Base-by-base conservation (phyloP, 1,284 basidiomycete genomes). In the Puccinia polysora region DNA sequence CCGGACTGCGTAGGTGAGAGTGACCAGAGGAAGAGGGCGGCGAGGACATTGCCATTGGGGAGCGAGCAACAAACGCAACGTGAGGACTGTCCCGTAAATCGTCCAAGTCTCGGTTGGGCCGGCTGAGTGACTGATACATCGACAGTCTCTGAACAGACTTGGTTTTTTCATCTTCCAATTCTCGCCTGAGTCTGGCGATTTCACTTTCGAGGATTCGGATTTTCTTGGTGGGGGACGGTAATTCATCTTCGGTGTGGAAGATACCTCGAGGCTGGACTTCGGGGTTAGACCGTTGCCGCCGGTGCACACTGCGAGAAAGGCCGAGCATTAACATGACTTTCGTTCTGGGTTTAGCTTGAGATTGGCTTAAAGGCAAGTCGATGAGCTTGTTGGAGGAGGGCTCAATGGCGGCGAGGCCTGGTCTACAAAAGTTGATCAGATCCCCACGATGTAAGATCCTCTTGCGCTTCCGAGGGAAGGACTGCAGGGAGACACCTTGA, bases 251-350 rank as follows among this genome's bases (percentile, higher is more conserved):
- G 20, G 30, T 45, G 52, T 60, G 43, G 23, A 45, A 34, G 18
- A 20, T 10, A 34, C 55, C 40, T 45, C 40, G 50, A 14, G 67
- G 32, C 12, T 45, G 34, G 18, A 36, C 32, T 4, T n/a, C 15
- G 10, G 60, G 40, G 20, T 49, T n/a, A n/a, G n/a, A n/a, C n/a
- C n/a, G n/a, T n/a, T n/a, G 43, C 1, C 62, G 62, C 47, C 47
- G 47, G 8, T 64, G 43, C 7, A 47, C 43, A n/a, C 28, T 20
- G 1, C 56, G 55, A 49, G 47, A 50, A 43, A 70, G 25, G 12
- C 67, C 67, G 30, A 70, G 56, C 45, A 60, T 70, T 20, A 47
- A n/a, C 67, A 70, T 70, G 18, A 70, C 67, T 15, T 70, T 70
- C 6, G 47, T 38, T 38, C 60, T 70, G 30, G 43, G 45, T 14